phyloP scores from a whole-genome alignment of 495 filamentous ascomycete species.

The Hypoxylon crocopeplum region DNA sequence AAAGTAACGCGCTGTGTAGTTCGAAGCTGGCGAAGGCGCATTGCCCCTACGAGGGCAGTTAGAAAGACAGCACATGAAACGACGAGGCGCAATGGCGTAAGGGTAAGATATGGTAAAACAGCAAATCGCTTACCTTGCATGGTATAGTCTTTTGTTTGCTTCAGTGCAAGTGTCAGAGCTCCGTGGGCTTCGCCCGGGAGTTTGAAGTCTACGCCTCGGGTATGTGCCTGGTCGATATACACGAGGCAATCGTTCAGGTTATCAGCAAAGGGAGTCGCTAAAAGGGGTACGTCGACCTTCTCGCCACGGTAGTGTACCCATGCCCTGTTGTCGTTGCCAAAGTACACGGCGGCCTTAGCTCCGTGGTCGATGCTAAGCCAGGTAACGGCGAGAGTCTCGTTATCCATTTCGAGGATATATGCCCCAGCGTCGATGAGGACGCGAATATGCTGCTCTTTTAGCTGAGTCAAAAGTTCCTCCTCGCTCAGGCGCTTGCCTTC shows the following conservation, averaged over 20 bases:
- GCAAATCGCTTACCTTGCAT: conserved; percentile 48
- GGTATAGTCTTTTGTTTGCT: conserved; percentile 56
- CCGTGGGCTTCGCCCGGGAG: conserved; percentile 50
- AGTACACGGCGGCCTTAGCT: conserved; percentile 46
- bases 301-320: conserved; percentile 51
- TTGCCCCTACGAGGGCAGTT: conserved; percentile 43
- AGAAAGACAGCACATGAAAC: neutral
- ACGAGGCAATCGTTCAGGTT: conserved; percentile 51
- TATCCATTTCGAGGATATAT: conserved; percentile 56
- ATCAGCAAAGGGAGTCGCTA: conserved; percentile 52
- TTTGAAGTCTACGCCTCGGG: conserved; percentile 58
- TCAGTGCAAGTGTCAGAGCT: conserved; percentile 55
- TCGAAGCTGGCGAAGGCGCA: conserved; percentile 50
- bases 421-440: conserved; percentile 62
- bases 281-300: conserved; percentile 39
- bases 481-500: conserved; percentile 48
- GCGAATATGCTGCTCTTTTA: conserved; percentile 42
- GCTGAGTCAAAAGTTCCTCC: conserved; percentile 41
- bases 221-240: conserved; percentile 49
- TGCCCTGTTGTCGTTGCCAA: conserved; percentile 49
- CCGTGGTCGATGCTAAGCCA: conserved; percentile 55
- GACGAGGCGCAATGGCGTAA: neutral
- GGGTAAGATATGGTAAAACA: neutral
- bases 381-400: conserved; percentile 45
- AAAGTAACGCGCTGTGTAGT: conserved; percentile 47